These are phyloP conservation scores for Phaeosphaeriaceae sp. DNA, from an alignment of 2,329 filamentous ascomycete species.

Conservation along the genomic window DNA sequence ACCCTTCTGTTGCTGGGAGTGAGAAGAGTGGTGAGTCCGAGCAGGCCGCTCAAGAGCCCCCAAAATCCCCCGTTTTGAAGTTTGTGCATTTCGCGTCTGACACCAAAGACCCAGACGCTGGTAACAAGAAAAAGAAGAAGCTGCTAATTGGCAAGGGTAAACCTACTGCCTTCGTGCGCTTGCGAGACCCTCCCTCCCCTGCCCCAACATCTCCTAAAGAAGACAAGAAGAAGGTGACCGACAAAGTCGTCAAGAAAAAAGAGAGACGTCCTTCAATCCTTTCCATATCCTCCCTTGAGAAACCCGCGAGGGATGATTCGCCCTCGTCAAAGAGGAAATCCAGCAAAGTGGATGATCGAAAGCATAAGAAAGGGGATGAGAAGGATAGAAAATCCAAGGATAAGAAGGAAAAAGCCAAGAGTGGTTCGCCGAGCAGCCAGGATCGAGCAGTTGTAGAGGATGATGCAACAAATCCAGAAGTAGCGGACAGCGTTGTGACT, in stretches of 20 bases:
- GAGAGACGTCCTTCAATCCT: slow-evolving; percentile 25
- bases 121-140: slow-evolving; percentile 39
- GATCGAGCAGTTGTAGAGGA: slow-evolving; percentile 16
- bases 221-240: slow-evolving; percentile 33
- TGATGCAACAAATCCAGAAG: slow-evolving; percentile 24
- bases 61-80: slow-evolving; percentile 40
- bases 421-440: slow-evolving; percentile 11
- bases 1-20: slow-evolving; percentile 24
- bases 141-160: slow-evolving; percentile 34
- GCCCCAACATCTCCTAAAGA: slow-evolving; percentile 32
- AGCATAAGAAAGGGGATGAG: slow-evolving; percentile 33
- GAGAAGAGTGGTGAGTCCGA: slow-evolving; percentile 49
- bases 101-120: slow-evolving; percentile 46
- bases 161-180: slow-evolving; percentile 40
- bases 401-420: slow-evolving; percentile 23
- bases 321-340: slow-evolving; percentile 27
- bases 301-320: slow-evolving; percentile 13
- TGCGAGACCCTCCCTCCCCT: slow-evolving; percentile 32
- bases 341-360: slow-evolving; percentile 34
- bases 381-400: slow-evolving; percentile 29
- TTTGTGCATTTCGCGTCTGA: slow-evolving; percentile 48
- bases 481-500: slow-evolving; percentile 16
- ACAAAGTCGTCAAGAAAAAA: slow-evolving; percentile 32
- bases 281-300: slow-evolving; percentile 24
- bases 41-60: slow-evolving; percentile 42